phyloP scores from a whole-genome alignment of 768 basidiomycete genomes.

The Nidula microcarpa region DNA sequence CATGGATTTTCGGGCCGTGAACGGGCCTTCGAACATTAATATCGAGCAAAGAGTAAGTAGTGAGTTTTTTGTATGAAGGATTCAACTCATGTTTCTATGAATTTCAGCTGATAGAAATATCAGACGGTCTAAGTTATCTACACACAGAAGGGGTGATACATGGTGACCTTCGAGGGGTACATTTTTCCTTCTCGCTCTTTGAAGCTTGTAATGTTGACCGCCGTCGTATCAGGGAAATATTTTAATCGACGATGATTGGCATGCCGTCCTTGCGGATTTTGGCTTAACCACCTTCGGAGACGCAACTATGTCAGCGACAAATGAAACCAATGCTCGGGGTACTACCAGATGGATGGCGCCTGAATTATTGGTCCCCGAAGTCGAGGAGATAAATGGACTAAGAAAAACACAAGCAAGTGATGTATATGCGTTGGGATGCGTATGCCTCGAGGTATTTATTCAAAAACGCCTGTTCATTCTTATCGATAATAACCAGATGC shows the following conservation, averaged over 20 bases:
- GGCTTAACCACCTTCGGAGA: slow-evolving; percentile 21
- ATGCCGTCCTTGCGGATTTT: slow-evolving; percentile 23
- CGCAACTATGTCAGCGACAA: slow-evolving; percentile 7
- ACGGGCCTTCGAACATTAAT: slow-evolving; percentile 9
- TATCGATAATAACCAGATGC: not conserved
- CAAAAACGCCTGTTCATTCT: not conserved
- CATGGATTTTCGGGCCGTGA: not conserved
- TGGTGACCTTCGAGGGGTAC: slow-evolving; percentile 16
- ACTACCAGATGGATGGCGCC: slow-evolving; percentile 25
- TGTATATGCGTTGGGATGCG: slow-evolving; percentile 23
- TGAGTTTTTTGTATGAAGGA: not conserved
- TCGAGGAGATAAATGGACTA: slow-evolving; percentile 9
- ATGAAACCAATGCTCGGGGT: slow-evolving; percentile 10
- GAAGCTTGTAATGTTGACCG: not conserved
- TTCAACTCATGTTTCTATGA: not conserved
- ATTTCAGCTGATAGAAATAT: slow-evolving; percentile 4
- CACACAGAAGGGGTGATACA: slow-evolving; percentile 13
- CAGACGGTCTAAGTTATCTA: slow-evolving; percentile 12
- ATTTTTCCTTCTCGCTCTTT: not conserved
- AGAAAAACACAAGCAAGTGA: slow-evolving; percentile 15
- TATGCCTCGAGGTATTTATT: slow-evolving; percentile 16
- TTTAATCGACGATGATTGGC: slow-evolving; percentile 13
- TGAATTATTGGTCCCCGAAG: slow-evolving; percentile 17
- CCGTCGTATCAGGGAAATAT: slow-evolving; percentile 15
- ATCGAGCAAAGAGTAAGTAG: slow-evolving; percentile 12